A percentile compares a stretch with the other conserved stretches of the same genome.
These are phyloP conservation scores for Arthrobotrys megalospora DNA, from an alignment of 2,329 filamentous ascomycete species.

Conservation along the genomic window DNA sequence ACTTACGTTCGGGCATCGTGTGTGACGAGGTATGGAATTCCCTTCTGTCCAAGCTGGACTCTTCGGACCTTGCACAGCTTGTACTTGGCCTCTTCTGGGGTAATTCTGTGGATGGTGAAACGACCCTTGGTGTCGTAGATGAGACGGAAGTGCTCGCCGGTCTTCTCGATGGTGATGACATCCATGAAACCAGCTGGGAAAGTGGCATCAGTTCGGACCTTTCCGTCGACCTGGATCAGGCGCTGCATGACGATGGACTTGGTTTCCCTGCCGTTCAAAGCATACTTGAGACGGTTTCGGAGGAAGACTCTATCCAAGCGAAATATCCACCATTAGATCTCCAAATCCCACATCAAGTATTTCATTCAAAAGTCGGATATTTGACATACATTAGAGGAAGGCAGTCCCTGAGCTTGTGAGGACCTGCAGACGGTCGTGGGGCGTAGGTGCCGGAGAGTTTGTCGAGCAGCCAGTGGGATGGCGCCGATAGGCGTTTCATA, in stretches of 20 bases:
- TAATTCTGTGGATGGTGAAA: constrained; percentile 99
- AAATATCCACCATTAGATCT: constrained; percentile 43
- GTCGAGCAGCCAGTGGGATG: constrained; percentile 99
- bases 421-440: constrained; percentile 82
- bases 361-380: constrained; percentile 21
- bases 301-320: constrained; percentile 50
- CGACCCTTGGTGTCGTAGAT: constrained; percentile 99
- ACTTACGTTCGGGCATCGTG: constrained; percentile 99
- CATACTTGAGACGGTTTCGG: constrained; percentile 93
- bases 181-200: constrained; percentile 99
- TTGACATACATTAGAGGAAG: constrained; percentile 79
- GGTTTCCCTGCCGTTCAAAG: constrained; percentile 96
- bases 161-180: constrained; percentile 99
- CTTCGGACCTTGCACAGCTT: constrained; percentile 99
- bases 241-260: constrained; percentile 99
- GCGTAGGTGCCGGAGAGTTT: constrained; percentile 95
- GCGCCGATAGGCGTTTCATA: constrained; percentile 99
- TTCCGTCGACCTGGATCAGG: constrained; percentile 99
- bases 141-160: constrained; percentile 99
- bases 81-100: constrained; percentile 98
- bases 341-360: background rate
- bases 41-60: constrained; percentile 98
- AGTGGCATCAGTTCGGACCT: constrained; percentile 98
- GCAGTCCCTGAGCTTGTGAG: constrained; percentile 99
- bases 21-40: constrained; percentile 99